Conservation (phyloP, 2,329 filamentous ascomycete genomes). For the Periconia sp. region DNA sequence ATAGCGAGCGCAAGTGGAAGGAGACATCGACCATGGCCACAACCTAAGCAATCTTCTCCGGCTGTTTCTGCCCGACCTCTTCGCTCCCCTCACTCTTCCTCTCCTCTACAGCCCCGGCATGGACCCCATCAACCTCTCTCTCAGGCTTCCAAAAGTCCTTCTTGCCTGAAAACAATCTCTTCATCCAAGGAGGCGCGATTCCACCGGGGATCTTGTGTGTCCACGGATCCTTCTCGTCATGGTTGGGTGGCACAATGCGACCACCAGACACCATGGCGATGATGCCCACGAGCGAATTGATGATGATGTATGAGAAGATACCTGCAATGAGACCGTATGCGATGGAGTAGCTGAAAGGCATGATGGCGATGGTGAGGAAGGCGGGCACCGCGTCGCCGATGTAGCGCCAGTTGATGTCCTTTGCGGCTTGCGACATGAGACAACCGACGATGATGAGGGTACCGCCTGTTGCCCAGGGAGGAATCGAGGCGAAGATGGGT, state of each 20-base stretch:
- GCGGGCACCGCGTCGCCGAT: conserved; percentile 81
- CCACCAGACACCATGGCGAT: conserved; percentile 68
- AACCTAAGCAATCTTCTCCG: conserved; percentile 20
- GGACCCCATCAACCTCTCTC: conserved; percentile 25
- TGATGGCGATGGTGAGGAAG: conserved; percentile 79
- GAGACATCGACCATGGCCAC: background rate
- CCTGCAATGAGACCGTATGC: conserved; percentile 83
- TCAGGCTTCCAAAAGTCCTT: conserved; percentile 67
- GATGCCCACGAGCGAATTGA: conserved; percentile 72
- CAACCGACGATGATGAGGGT: conserved; percentile 86
- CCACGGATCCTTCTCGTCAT: conserved; percentile 77
- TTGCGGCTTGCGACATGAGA: conserved; percentile 78
- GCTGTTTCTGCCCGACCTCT: conserved; percentile 23
- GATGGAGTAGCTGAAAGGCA: conserved; percentile 90
- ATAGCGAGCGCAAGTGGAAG: no score
- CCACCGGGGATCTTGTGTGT: conserved; percentile 76
- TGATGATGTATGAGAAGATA: conserved; percentile 72
- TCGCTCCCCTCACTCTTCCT: conserved; percentile 30
- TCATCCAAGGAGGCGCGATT: conserved; percentile 73
- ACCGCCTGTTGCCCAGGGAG: conserved; percentile 85
- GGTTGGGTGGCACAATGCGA: conserved; percentile 72
- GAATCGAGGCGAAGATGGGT: conserved; percentile 86
- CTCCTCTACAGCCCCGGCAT: conserved; percentile 15
- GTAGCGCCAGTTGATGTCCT: conserved; percentile 84
- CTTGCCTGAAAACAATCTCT: conserved; percentile 65